These are phyloP conservation scores for Cerrena zonata DNA, from an alignment of 1,284 basidiomycete species.

Conservation along the genomic window DNA sequence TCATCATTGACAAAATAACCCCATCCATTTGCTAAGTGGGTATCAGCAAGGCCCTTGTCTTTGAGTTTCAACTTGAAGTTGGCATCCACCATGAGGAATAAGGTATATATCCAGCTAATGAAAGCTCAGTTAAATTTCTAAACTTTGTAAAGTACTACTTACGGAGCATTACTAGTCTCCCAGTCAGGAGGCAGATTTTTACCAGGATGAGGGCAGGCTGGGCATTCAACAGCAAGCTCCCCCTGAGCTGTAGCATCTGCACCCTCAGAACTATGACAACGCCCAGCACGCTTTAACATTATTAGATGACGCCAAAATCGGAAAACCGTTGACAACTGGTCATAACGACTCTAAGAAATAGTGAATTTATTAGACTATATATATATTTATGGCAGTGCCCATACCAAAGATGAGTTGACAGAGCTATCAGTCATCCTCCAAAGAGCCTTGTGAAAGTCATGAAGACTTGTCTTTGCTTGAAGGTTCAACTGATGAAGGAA, in stretches of 20 bases:
- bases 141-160: neutral
- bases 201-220: constrained; percentile 21
- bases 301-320: constrained; percentile 10
- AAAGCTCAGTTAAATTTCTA: neutral
- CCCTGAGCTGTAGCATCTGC: neutral
- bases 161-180: constrained; percentile 8
- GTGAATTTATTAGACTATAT: no score
- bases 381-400: constrained; percentile 18
- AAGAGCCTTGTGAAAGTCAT: constrained; percentile 16
- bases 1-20: constrained; percentile 24
- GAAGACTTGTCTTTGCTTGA: constrained; percentile 13
- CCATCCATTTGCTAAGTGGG: constrained; percentile 19
- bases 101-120: constrained; percentile 20
- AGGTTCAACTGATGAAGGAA: constrained; percentile 12
- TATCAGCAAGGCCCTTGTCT: constrained; percentile 19
- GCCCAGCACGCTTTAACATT: constrained; percentile 8
- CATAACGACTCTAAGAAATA: neutral
- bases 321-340: neutral
- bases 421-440: constrained; percentile 14
- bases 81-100: constrained; percentile 24
- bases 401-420: no score
- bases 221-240: no score
- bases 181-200: constrained; percentile 26
- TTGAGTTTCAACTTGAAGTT: constrained; percentile 26
- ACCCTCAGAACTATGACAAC: constrained; percentile 8